Percentiles rank a stretch among this genome's conserved stretches.
Conservation (phyloP, 2,329 filamentous ascomycete genomes). For the Ophiostoma himal-ulmi region DNA sequence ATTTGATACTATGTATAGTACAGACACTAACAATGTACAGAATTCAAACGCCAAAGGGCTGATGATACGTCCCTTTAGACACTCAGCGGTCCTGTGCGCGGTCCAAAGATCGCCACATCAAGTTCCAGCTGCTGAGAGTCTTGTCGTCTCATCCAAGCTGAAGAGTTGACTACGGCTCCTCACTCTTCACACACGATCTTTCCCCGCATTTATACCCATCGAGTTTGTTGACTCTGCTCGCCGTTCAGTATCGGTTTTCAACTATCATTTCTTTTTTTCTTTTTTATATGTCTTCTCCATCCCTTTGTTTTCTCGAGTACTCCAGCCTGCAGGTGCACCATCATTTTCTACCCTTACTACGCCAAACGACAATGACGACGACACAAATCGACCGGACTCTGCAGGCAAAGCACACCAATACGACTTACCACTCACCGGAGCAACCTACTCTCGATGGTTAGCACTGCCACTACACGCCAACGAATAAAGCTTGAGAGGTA, state of each 20-base stretch:
- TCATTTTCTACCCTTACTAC: background rate
- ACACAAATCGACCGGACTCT: background rate
- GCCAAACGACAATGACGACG: background rate
- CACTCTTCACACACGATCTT: background rate
- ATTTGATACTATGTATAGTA: background rate
- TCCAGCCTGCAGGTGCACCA: background rate
- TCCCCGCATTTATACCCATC: background rate
- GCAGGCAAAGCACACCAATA: background rate
- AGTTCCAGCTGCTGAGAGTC: background rate
- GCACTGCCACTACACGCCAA: background rate
- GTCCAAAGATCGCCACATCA: background rate
- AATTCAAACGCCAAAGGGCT: conserved; percentile 49
- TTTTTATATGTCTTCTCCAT: background rate
- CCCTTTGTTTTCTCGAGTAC: background rate
- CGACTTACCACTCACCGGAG: background rate
- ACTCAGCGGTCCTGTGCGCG: background rate
- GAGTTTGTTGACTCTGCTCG: background rate
- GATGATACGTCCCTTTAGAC: conserved; percentile 18
- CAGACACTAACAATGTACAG: conserved; percentile 26
- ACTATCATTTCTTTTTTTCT: background rate
- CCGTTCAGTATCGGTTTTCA: background rate
- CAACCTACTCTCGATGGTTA: background rate
- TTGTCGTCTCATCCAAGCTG: background rate
- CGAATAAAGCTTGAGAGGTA: background rate
- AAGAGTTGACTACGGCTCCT: background rate